phyloP scores from a whole-genome alignment of 2,329 filamentous ascomycete species.

The Hypomyces perniciosus region DNA sequence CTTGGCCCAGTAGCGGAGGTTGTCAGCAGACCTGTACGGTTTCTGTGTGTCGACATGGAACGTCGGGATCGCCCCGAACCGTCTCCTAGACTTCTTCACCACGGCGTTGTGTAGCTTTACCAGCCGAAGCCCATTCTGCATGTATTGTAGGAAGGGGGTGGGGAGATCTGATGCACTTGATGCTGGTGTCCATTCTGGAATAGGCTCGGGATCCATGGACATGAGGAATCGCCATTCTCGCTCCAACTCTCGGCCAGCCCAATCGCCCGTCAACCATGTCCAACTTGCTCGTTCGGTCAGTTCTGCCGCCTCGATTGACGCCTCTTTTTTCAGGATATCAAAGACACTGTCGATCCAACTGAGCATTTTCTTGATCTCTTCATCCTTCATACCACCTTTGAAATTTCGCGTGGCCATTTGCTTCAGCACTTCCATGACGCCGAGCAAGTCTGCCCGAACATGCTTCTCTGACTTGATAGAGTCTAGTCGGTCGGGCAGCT shows the following conservation, averaged over 20 bases:
- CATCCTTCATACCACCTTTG: conserved; percentile 68
- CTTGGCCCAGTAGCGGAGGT: conserved; percentile 93
- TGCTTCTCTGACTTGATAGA: conserved; percentile 81
- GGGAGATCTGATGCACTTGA: conserved; percentile 42
- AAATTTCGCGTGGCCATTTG: conserved; percentile 87
- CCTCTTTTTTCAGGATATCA: conserved; percentile 69
- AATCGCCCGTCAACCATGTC: conserved; percentile 75
- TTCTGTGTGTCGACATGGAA: conserved; percentile 93
- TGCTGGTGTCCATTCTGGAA: conserved; percentile 62
- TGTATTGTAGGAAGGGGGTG: conserved; percentile 64
- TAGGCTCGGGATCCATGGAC: conserved; percentile 60
- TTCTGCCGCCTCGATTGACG: conserved; percentile 70
- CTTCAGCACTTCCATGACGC: conserved; percentile 85
- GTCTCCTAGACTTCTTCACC: conserved; percentile 75
- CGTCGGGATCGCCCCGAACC: conserved; percentile 81
- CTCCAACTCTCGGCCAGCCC: conserved; percentile 67
- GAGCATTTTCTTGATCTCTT: conserved; percentile 70
- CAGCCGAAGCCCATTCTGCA: conserved; percentile 75
- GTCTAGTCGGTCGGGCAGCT: conserved; percentile 77
- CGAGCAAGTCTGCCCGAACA: conserved; percentile 76
- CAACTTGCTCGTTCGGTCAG: conserved; percentile 63
- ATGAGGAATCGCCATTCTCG: conserved; percentile 76
- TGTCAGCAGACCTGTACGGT: conserved; percentile 89
- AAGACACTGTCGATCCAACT: conserved; percentile 76
- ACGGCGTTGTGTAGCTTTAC: conserved; percentile 86